These are phyloP conservation scores for Penicillium subrubescens DNA, from an alignment of 495 filamentous ascomycete genomes.

Conservation along the genomic window DNA sequence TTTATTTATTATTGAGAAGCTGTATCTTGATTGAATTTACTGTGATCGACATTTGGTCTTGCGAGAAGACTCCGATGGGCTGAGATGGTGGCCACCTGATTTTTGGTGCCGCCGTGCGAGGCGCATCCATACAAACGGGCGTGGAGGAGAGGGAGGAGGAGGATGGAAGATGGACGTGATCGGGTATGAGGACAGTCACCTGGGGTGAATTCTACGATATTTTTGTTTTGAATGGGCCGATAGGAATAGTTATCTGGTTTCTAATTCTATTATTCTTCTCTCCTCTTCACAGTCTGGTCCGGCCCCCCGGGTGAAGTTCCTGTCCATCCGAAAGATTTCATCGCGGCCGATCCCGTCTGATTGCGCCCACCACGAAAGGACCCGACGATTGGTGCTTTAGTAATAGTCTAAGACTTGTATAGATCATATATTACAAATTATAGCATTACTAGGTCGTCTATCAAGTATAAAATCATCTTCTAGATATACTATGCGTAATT, in stretches of 20 bases:
- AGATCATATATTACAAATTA: background rate
- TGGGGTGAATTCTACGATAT: background rate
- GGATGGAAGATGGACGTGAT: background rate
- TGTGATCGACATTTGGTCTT: background rate
- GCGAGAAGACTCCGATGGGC: background rate
- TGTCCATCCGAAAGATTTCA: constrained; percentile 16
- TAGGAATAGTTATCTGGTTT: background rate
- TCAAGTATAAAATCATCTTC: background rate
- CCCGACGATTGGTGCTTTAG: background rate
- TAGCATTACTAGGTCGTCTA: too few species aligned
- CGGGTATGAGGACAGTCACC: background rate
- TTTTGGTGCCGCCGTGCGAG: background rate
- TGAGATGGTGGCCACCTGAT: background rate
- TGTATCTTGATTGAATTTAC: background rate
- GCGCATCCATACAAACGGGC: constrained; percentile 1
- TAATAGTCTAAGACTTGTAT: too few species aligned
- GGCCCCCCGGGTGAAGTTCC: constrained; percentile 7
- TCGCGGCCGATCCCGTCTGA: constrained; percentile 22
- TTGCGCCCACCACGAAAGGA: background rate
- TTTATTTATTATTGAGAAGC: background rate
- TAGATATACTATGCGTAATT: background rate
- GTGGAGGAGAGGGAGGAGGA: background rate
- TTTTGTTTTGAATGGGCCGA: background rate
- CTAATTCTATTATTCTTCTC: background rate
- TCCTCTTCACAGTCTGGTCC: background rate